Evolutionary conservation across 768 basidiomycete genomes (phyloP), one percentile per base, ranked within the genome.

Genomic region (Pulveroboletus sp.): DNA sequence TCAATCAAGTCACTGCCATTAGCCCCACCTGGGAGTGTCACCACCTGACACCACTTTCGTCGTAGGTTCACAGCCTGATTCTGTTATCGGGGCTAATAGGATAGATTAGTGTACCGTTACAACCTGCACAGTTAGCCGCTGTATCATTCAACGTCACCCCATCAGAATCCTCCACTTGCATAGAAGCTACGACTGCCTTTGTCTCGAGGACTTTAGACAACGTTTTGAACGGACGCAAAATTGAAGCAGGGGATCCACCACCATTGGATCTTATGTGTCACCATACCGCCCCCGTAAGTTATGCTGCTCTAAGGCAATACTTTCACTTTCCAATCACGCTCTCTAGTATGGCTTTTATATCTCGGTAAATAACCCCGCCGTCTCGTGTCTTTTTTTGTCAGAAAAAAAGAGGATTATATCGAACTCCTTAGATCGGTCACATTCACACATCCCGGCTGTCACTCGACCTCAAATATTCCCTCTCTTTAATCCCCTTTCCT

Each of bases 391-490:
- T 51, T 71, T 86, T 41, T 75, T 78, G 48, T 71, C 70, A 45
- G 72, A 75, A 46, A 79, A 79, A 47, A 75, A 77, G 32, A 77
- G 71, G 52, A 62, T 69, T 30, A 56, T 71, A 35, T 54, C 68
- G 37, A 71, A 66, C 32, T 63, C 68, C 11, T 51, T 77, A 50
- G 51, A 69, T 24, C 61, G 62, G 47, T 59, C 71, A 42, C 73
- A 84, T 63, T 76, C 79, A 1, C 74, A 86, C 45, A 82, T 95
- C 29, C 77, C 87, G 0, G 41, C 67, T 10, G 39, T 63, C 3
- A 73, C 75, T 0, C 73, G 81, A 58, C 72, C 77, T 1, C 63
- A 65, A 27, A 78, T 93, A 40, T 97, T 96, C 65, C 90, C 93
- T 2, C 75, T 96, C 4, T 83, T 86, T 68, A 78, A 86, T 55